Percentiles rank a stretch among this genome's conserved stretches.
phyloP scores from a whole-genome alignment of 805 yeast genomes.

The Babjeviella inositovora region DNA sequence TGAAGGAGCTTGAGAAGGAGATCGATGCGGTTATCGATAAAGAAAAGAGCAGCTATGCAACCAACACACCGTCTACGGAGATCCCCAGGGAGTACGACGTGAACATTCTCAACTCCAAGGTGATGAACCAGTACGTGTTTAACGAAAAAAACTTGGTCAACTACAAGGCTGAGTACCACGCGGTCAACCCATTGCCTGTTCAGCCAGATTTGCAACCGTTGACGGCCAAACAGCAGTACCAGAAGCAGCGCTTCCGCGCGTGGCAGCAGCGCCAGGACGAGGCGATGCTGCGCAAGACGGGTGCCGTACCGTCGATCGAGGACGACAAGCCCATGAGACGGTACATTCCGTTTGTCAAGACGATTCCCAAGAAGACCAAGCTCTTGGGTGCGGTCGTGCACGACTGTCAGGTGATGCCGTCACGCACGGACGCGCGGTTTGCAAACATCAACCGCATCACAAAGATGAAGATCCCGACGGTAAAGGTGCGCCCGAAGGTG shows the following conservation, averaged over 20 bases:
- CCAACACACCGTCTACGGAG: too few relatives aligned
- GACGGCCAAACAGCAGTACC: too few relatives aligned
- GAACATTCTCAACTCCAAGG: conserved; percentile 60
- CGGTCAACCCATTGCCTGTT: conserved; percentile 32
- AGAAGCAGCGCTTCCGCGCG: conserved; percentile 1
- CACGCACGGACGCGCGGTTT: conserved; percentile 59
- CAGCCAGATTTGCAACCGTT: conserved; percentile 28
- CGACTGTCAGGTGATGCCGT: conserved; percentile 82
- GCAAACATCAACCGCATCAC: conserved; percentile 42
- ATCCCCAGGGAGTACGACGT: conserved; percentile 82
- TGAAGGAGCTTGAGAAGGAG: conserved; percentile 41
- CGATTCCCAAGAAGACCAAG: conserved; percentile 79
- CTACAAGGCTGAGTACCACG: conserved; percentile 32
- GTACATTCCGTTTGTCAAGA: conserved; percentile 68
- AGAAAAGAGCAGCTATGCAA: too few relatives aligned
- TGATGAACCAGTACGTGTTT: conserved; percentile 75
- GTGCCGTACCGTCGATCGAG: too few relatives aligned
- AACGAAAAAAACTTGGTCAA: conserved; percentile 69
- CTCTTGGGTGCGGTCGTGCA: conserved; percentile 79
- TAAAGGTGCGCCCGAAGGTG: conserved; percentile 44
- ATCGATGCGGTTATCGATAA: conserved; percentile 20
- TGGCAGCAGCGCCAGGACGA: too few relatives aligned
- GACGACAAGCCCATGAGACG: conserved; percentile 13
- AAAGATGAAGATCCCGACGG: conserved; percentile 34
- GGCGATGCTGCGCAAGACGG: too few relatives aligned